Evolutionary conservation across 2,329 filamentous ascomycete genomes (phyloP).

Genomic region (Calonectria fujianensis): DNA sequence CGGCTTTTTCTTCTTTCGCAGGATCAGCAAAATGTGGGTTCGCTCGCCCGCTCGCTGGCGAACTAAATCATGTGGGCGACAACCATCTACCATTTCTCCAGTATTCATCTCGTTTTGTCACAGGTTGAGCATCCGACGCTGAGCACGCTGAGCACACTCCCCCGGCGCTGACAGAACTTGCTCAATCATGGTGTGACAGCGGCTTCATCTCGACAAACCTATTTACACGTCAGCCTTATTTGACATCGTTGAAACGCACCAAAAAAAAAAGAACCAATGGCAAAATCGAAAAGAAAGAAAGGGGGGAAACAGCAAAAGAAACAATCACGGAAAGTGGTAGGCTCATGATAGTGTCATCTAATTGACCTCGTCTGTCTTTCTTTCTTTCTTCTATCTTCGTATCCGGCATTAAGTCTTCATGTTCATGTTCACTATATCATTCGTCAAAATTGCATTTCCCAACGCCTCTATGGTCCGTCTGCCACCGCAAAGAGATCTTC

Average conservation of each 20-base stretch:
- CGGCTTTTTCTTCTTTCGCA: background rate
- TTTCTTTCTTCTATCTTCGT: constrained; percentile 20
- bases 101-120: constrained; percentile 34
- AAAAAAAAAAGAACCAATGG: background rate
- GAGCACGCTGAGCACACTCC: background rate
- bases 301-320: background rate
- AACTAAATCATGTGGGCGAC: background rate
- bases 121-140: constrained; percentile 9
- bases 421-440: constrained; percentile 26
- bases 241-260: background rate
- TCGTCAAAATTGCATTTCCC: constrained; percentile 27
- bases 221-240: constrained; percentile 4
- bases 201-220: constrained; percentile 9
- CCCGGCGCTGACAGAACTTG: background rate
- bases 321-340: background rate
- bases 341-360: background rate
- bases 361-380: background rate
- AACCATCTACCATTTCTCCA: background rate
- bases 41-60: background rate
- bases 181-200: constrained; percentile 6
- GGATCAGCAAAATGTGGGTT: constrained; percentile 12
- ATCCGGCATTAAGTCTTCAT: constrained; percentile 19
- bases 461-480: constrained; percentile 45
- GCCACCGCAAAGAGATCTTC: constrained; percentile 68
- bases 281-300: background rate